Base-by-base conservation (phyloP, 768 basidiomycete genomes). In the Suillus spraguei region DNA sequence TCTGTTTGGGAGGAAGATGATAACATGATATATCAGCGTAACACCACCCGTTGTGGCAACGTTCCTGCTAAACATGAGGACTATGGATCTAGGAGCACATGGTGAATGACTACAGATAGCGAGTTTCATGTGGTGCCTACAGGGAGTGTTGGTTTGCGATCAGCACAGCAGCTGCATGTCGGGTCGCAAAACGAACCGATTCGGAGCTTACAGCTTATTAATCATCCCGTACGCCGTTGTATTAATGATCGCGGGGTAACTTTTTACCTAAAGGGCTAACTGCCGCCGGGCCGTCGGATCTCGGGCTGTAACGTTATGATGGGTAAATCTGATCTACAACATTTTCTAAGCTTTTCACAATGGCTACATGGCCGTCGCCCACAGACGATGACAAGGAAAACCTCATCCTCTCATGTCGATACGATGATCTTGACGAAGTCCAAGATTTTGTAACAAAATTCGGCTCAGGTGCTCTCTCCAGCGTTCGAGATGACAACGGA, bases 391-490 rank as follows among this genome's bases (percentile, higher is more conserved):
- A 90, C 28, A 78, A 76, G 38, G 86, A 92, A 49, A 92, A 97
- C 4, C 73, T 96, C 56, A 79, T 98, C 14, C 86, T 96, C 6
- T 83, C 91, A 24, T 91, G 91, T 73, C 86, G 95, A 73, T 97
- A 94, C 74, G 95, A 95, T 46, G 95, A 97, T 66, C 76, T 94
- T 61, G 86, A 90, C 54, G 92, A 95, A 67, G 81, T 94, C 44
- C 81, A 87, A 52, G 78, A 78, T 4, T 96, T 91, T 66, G 77
- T 91, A 33, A 74, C 81, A 24, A 77, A 79, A 42, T 90, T 87
- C 72, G 88, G 91, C 11, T 62, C 76, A 2, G 77, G 77, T 6
- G 63, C 82, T 0, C 76, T 93, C 14, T 75, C 76, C 44, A 71
- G 74, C 42, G 76, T 87, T 14, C 83, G 81, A 47, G 95, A 97